A percentile compares a stretch with the other conserved stretches of the same genome.
These are phyloP conservation scores for Fusarium torreyae DNA, from an alignment of 2,329 filamentous ascomycete genomes.

Conservation along the genomic window DNA sequence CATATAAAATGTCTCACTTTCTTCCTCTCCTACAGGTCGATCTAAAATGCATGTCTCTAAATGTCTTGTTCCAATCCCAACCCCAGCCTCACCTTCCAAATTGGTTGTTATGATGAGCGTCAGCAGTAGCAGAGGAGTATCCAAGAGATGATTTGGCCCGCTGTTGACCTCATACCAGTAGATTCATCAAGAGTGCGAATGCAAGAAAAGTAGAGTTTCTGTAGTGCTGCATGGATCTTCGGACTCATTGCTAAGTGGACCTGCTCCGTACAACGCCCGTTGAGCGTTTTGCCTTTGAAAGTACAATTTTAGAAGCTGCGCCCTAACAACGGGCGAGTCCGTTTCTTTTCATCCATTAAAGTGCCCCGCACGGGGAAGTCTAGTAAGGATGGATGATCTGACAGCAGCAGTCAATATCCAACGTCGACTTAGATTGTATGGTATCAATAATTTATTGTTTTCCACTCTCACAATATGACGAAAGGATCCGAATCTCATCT, in stretches of 20 bases:
- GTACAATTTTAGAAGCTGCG: slow-evolving; percentile 14
- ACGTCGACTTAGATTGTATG: neutral
- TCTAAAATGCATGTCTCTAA: slow-evolving; percentile 48
- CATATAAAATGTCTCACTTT: slow-evolving; percentile 57
- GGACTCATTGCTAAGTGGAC: slow-evolving; percentile 20
- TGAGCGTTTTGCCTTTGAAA: neutral
- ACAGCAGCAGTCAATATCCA: slow-evolving; percentile 1
- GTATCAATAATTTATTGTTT: slow-evolving; percentile 10
- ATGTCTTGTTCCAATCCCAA: slow-evolving; percentile 43
- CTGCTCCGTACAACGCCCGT: neutral
- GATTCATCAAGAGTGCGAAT: neutral
- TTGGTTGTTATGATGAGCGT: slow-evolving; percentile 22
- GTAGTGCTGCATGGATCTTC: slow-evolving; percentile 19
- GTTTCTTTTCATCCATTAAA: slow-evolving; percentile 10
- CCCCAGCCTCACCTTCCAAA: slow-evolving; percentile 29
- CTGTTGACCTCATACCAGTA: neutral
- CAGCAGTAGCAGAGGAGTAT: slow-evolving; percentile 15
- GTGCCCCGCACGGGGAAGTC: slow-evolving; percentile 20
- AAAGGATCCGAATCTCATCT: slow-evolving; percentile 3
- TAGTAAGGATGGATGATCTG: slow-evolving; percentile 35
- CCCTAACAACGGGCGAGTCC: slow-evolving; percentile 18
- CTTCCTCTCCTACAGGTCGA: slow-evolving; percentile 55
- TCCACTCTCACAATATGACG: slow-evolving; percentile 12
- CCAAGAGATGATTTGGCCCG: neutral
- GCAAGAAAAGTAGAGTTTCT: neutral